These are phyloP conservation scores for Camelina hispida DNA, from an alignment of 345 rosid genomes.

Conservation along the genomic window DNA sequence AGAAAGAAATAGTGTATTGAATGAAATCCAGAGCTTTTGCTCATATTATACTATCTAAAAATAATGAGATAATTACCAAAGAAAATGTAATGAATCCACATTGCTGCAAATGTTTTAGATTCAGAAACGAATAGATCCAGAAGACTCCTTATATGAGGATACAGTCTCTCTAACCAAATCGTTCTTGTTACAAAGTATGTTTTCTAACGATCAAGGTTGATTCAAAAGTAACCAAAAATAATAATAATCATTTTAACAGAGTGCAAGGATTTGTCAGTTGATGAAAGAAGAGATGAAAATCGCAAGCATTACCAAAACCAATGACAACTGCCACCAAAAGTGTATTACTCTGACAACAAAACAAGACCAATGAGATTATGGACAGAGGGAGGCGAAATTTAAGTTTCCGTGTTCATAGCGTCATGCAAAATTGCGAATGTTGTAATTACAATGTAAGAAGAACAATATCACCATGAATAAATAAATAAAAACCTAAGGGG, in stretches of 20 bases:
- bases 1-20: background rate
- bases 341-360: slow-evolving; percentile 3
- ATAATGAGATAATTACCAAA: slow-evolving; percentile 7
- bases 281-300: background rate
- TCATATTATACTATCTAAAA: slow-evolving; percentile 5
- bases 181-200: background rate
- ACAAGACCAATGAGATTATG: background rate
- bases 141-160: background rate
- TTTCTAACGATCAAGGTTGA: no score
- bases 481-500: no score
- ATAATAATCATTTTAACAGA: background rate
- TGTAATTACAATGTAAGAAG: no score
- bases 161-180: background rate
- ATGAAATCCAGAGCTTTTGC: background rate
- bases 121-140: background rate
- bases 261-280: background rate
- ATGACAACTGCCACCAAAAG: background rate
- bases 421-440: no score
- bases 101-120: background rate
- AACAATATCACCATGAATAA: no score
- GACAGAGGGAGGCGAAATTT: slow-evolving; percentile 29
- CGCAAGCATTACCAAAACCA: background rate
- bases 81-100: slow-evolving; percentile 20
- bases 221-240: background rate
- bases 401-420: slow-evolving; percentile 6